Evolutionary conservation across 805 yeast species (phyloP), one percentile per base, ranked within the genome.

Genomic region (Candida sphagnicola): DNA sequence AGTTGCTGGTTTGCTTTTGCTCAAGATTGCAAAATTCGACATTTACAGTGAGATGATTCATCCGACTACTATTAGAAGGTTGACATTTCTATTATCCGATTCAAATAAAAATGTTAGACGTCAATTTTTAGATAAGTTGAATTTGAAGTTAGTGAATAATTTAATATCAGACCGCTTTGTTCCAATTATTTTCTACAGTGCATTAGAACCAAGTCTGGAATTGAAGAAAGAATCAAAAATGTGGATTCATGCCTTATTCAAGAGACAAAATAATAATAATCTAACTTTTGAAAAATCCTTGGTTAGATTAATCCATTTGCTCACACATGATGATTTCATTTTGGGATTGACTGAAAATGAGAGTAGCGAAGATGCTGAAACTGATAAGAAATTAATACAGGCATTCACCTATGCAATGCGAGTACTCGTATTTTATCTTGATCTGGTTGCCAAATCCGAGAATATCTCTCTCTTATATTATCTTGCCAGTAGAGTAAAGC

Each of bases 271-370:
- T 24, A 61, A 49, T 33, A 48, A 50, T 5, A 72, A 72, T 17
- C 67, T 80, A 8, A 64, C 65, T 10, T 77, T 82, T 54, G 96
- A 89, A 53, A 75, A 76, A 44, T 70, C 81, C 2, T 70, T 85
- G 35, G 78, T 81, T 2, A 69, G 95, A 36, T 64, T 88, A 14
- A 63, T 88, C 12, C 85, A 84, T 56, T 70, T 78, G 39, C 61
- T 89, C 28, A 77, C 93, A 0, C 95, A 86, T 53, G 90, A 86
- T 54, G 76, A 78, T 15, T 87, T 83, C 47, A 80, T 80, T 31
- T 43, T 70, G 15, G 74, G 67, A 4, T 62, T 70, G 12, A 52
- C 70, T 23, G 51, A 61, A 2, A 49, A 52, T 13, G 48, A 47
- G 8, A 47, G 38, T 29, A 38, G 28, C n/a, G 25, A 38, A 12